Evolutionary conservation across 179 eudicot genomes (phyloP).

Genomic region (Sideroxylon spinosum): DNA sequence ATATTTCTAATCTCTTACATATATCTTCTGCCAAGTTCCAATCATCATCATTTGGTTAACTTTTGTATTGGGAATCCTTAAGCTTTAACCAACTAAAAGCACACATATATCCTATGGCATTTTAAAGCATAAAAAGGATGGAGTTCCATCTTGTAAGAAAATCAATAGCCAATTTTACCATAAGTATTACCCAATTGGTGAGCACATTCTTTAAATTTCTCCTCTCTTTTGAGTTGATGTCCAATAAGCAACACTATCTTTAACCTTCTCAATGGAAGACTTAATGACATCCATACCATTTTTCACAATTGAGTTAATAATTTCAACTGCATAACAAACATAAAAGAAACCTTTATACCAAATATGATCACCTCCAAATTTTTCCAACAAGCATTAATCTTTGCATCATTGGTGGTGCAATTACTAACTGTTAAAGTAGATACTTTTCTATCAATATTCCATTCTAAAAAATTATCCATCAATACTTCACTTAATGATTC

Average conservation of each 20-base stretch:
- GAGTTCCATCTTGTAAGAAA: constrained; percentile 1
- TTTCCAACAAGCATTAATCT: not conserved
- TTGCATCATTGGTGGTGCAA: not conserved
- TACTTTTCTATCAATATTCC: not conserved
- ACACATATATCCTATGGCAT: not conserved
- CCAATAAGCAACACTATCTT: not conserved
- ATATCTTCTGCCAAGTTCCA: not conserved
- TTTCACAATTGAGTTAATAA: constrained; percentile 3
- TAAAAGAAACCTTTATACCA: not conserved
- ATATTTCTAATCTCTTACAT: not conserved
- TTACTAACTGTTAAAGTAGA: not conserved
- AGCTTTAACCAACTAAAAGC: not conserved
- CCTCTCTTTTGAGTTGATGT: not conserved
- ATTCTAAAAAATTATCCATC: constrained; percentile 3
- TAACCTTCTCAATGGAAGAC: not conserved
- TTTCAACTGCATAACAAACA: not conserved
- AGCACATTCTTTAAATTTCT: not conserved
- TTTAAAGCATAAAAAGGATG: not conserved
- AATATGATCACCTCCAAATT: not conserved
- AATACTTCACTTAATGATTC: not conserved
- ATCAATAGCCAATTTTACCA: not conserved
- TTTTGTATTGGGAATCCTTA: not conserved
- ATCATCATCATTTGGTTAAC: not conserved
- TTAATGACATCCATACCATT: not conserved
- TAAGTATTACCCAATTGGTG: not conserved